Conservation (phyloP, 2,329 filamentous ascomycete genomes). For the Ustilaginoidea virens region DNA sequence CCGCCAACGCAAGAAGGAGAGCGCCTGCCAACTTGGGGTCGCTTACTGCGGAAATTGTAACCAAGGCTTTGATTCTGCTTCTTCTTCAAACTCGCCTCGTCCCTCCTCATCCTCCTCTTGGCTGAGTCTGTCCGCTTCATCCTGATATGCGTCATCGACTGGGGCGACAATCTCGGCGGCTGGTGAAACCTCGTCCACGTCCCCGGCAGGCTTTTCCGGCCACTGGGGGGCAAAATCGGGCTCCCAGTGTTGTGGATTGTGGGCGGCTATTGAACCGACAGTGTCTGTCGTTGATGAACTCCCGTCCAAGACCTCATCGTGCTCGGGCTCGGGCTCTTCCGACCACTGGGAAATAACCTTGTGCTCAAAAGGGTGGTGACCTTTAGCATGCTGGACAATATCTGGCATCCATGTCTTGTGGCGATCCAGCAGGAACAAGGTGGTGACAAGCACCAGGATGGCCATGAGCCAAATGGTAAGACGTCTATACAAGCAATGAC, state of each 20-base stretch:
- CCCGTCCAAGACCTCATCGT: background rate
- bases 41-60: conserved; percentile 23
- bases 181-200: no score
- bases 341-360: background rate
- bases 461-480: conserved; percentile 34
- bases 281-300: no score
- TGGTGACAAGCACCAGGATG: conserved; percentile 22
- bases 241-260: no score
- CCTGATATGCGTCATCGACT: background rate
- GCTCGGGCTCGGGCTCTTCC: background rate
- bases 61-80: conserved; percentile 22
- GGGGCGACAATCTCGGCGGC: no score
- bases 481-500: conserved; percentile 36
- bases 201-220: no score
- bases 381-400: conserved; percentile 2
- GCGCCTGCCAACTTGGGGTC: no score
- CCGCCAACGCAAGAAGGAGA: no score
- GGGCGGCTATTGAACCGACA: no score
- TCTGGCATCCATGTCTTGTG: conserved; percentile 9
- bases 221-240: no score
- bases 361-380: no score
- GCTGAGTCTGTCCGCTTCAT: conserved; percentile 10
- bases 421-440: conserved; percentile 24
- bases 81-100: conserved; percentile 14
- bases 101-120: conserved; percentile 14